Evolutionary conservation across 2,329 filamentous ascomycete genomes (phyloP), one percentile per base, ranked within the genome.

Genomic region (Pezicula neosporulosa): DNA sequence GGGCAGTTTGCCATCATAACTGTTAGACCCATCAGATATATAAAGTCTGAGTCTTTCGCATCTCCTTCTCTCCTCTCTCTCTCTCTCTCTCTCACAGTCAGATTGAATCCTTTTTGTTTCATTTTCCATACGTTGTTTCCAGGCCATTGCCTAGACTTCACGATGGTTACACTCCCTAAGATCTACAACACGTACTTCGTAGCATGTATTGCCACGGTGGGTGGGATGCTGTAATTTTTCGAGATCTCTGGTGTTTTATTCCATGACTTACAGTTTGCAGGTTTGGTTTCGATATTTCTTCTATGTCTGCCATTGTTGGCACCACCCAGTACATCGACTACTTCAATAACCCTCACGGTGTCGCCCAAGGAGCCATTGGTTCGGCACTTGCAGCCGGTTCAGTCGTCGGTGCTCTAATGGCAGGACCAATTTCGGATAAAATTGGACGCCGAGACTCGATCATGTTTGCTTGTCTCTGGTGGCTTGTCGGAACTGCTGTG

Each of bases 241-340:
- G 24, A 27, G 5, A 15, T 18, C 28, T 13, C 30, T 33, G 4
- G 30, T 7, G 6, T 12, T 15, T 30, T 49, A 10, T 13, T n/a
- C 36, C 12, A 16, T 2, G n/a, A 47, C 43, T 55, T 37, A 50
- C 16, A n/a, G 7, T 56, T 59, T 35, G 47, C 50, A 56, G 66
- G n/a, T 81, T 81, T 53, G 78, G 78, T 49, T 81, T 81, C 58
- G 78, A 82, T 61, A 79, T 81, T 52, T 75, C 72, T 6, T 78
- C 75, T 4, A 79, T 81, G 74, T 73, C 69, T 45, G 77, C 76
- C 39, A 77, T 78, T 55, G 72, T 80, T 45, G 72, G 72, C 36
- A 77, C 76, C 0, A 44, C 68, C 1, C 76, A 80, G 59, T 80
- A 79, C 59, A 64, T 71, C 28, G 61, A 68, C 5, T 81, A 74